Base-by-base conservation (phyloP, 352 stramenopile species). In the Nothophytophthora sp. region DNA sequence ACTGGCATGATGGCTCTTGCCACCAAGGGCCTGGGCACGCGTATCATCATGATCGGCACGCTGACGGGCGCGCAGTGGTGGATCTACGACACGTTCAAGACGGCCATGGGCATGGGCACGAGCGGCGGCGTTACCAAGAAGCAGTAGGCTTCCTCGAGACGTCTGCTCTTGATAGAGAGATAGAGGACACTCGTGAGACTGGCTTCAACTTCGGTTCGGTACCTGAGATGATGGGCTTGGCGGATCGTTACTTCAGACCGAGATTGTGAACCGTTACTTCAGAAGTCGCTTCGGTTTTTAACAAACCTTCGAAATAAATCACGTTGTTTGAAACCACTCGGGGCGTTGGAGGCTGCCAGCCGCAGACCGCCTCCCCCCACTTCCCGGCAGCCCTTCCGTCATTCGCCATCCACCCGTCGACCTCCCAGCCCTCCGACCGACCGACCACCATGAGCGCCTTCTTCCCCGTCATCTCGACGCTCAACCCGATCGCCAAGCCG, bases 41-140 rank as follows among this genome's bases (percentile, higher is more conserved):
- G 89, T 77, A 96, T 97, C 61, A 66, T 97, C 66, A 97, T 97
- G 89, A 97, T 97, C 55, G 88, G 88, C 76, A 97, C 89, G 39
- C 85, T 97, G 54, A 97, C 89, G 13, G 89, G 89, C 83, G 85
- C 97, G 35, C 89, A 97, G 79, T 97, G 90, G 89, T 97, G 89
- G 86, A 97, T 97, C 76, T 97, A 97, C 73, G 90, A 96, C 62
- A 89, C 83, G 52, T 97, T 95, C 74, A 96, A 97, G 75, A 90
- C 82, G 53, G 76, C 79, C 47, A 78, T 89, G 39, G 87, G 87
- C 63, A 92, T 96, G 81, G 80, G 82, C 48, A 95, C 86, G 47
- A 83, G 82, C 29, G 84, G 86, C 57, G 83, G 84, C 55, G 71
- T 63, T 33, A 50, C 68, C 39, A 74, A 63, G 63, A 84, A 86